Evolutionary conservation across 1,139 yeast species (phyloP).

Genomic region (Geotrichum siamense): DNA sequence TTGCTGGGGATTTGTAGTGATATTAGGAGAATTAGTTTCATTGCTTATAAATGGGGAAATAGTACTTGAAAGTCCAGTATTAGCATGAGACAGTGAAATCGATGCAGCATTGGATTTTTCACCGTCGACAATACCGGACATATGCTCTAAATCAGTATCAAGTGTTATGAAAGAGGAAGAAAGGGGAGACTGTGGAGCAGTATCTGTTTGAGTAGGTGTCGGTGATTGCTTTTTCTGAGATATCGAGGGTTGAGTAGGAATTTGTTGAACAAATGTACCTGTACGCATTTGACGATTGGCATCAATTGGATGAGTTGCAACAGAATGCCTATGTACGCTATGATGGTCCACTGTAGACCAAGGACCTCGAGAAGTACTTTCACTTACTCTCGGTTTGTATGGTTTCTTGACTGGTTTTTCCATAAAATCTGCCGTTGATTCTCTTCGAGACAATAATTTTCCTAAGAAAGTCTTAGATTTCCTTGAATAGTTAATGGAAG

Average conservation of each 20-base stretch:
- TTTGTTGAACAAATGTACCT: neutral
- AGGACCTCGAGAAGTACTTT: neutral
- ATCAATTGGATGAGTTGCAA: neutral
- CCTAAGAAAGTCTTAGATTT: constrained; percentile 23
- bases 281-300: neutral
- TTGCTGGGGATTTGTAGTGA: neutral
- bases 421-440: constrained; percentile 22
- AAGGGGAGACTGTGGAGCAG: constrained; percentile 2
- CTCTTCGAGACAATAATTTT: constrained; percentile 25
- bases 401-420: constrained; percentile 5
- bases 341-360: constrained; percentile 15
- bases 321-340: neutral
- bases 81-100: neutral
- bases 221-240: neutral
- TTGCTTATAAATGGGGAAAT: neutral
- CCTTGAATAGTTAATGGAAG: constrained; percentile 1
- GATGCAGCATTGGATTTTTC: constrained; percentile 3
- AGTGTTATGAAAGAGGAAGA: constrained; percentile 1
- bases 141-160: constrained; percentile 17
- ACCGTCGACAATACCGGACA: constrained; percentile 14
- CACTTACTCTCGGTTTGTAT: constrained; percentile 9
- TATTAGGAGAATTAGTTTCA: neutral
- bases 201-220: neutral
- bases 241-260: neutral
- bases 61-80: neutral